phyloP scores from a whole-genome alignment of 2,329 filamentous ascomycete species.

The Gyromitra esculenta region DNA sequence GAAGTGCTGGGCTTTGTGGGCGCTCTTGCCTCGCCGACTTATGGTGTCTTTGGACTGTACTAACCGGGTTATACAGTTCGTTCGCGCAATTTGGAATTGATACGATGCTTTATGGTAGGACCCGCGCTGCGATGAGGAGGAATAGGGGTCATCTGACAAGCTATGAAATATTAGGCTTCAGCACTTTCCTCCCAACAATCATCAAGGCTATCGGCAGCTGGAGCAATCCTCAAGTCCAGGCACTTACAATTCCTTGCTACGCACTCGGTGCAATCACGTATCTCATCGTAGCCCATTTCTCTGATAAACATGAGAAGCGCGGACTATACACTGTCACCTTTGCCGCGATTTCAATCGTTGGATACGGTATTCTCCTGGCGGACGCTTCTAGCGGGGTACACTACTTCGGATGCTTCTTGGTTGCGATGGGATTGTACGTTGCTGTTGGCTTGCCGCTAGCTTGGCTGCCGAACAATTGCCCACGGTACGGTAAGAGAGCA shows the following conservation, averaged over 20 bases:
- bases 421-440: constrained; percentile 76
- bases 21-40: neutral
- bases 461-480: constrained; percentile 73
- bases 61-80: constrained; percentile 38
- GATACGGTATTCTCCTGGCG: constrained; percentile 74
- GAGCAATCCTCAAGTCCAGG: constrained; percentile 73
- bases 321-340: constrained; percentile 73
- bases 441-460: constrained; percentile 68
- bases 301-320: constrained; percentile 73
- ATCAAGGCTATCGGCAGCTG: constrained; percentile 75
- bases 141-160: neutral
- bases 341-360: constrained; percentile 71
- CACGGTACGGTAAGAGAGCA: constrained; percentile 79
- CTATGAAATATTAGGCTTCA: constrained; percentile 58
- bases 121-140: neutral
- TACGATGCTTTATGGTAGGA: constrained; percentile 79
- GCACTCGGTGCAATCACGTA: constrained; percentile 76
- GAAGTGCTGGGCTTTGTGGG: constrained; percentile 77
- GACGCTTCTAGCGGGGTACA: constrained; percentile 70
- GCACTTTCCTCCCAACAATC: constrained; percentile 81
- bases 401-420: constrained; percentile 80
- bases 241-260: constrained; percentile 82
- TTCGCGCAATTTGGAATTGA: constrained; percentile 76
- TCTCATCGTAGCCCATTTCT: constrained; percentile 72
- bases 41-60: neutral